Conservation (phyloP, 306 rosid genomes). For the Pachyrhizus erosus region DNA sequence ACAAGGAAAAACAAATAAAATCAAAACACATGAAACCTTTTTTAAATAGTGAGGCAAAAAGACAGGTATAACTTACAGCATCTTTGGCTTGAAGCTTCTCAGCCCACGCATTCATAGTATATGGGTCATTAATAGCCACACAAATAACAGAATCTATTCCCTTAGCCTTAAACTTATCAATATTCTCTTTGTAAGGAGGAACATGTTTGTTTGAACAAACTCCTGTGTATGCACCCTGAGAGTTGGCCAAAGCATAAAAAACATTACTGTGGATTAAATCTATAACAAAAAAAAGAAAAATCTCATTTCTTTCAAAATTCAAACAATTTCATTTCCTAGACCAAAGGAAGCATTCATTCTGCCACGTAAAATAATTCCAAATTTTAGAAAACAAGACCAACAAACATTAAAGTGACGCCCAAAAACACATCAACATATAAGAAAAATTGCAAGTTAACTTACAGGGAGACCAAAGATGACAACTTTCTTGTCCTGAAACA, state of each 20-base stretch:
- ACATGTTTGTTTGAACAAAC: conserved; percentile 94
- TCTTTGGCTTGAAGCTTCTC: conserved; percentile 78
- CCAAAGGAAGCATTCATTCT: neutral
- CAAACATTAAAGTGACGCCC: neutral
- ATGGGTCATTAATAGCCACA: conserved; percentile 91
- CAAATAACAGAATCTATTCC: conserved; percentile 86
- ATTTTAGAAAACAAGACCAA: conserved; percentile 1
- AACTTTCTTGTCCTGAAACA: conserved; percentile 80
- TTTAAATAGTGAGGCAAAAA: conserved; percentile 4
- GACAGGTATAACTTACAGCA: conserved; percentile 63
- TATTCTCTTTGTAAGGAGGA: conserved; percentile 79
- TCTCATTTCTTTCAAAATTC: conserved; percentile 24
- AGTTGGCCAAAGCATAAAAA: conserved; percentile 27
- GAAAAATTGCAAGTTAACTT: conserved; percentile 45
- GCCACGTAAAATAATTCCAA: neutral
- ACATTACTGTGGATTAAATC: conserved; percentile 8
- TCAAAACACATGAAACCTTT: neutral
- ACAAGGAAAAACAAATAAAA: neutral
- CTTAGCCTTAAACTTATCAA: conserved; percentile 78
- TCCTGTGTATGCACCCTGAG: conserved; percentile 94
- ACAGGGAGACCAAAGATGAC: conserved; percentile 97
- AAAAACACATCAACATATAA: neutral
- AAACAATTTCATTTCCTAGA: conserved; percentile 28
- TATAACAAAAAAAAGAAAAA: neutral
- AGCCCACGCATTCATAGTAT: conserved; percentile 83